These are phyloP conservation scores for Nectriaceae sp. DNA, from an alignment of 2,329 filamentous ascomycete species.

Conservation along the genomic window DNA sequence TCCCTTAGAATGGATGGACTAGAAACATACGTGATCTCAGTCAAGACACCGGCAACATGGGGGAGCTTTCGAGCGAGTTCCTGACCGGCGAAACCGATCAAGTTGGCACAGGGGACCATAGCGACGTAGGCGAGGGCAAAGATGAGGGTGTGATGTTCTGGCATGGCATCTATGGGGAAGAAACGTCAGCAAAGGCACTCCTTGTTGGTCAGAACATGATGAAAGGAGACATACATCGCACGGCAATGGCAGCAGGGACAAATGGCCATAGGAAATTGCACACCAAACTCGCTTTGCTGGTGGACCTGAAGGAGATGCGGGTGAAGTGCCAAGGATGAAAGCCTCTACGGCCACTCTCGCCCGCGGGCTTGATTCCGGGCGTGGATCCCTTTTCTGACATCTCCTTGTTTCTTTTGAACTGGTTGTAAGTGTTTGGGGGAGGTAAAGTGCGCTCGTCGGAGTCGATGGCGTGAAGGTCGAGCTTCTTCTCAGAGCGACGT, in stretches of 20 bases:
- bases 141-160: constrained; percentile 43
- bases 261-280: constrained; percentile 55
- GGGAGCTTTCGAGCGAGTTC: constrained; percentile 78
- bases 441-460: constrained; percentile 23
- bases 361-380: constrained; percentile 29
- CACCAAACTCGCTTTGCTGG: constrained; percentile 45
- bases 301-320: constrained; percentile 44
- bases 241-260: constrained; percentile 49
- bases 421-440: constrained; percentile 28
- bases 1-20: neutral
- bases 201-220: neutral
- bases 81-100: constrained; percentile 56
- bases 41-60: constrained; percentile 67
- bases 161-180: constrained; percentile 33
- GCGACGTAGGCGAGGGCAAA: constrained; percentile 52
- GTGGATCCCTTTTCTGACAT: constrained; percentile 14
- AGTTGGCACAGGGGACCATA: constrained; percentile 54
- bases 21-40: constrained; percentile 54
- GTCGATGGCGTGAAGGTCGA: constrained; percentile 1
- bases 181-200: constrained; percentile 4
- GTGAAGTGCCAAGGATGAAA: constrained; percentile 47
- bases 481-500: constrained; percentile 14
- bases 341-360: constrained; percentile 48
- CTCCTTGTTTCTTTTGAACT: constrained; percentile 19
- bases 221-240: constrained; percentile 35